These are phyloP conservation scores for Daedaleopsis nitida DNA, from an alignment of 768 basidiomycete species.

Conservation along the genomic window DNA sequence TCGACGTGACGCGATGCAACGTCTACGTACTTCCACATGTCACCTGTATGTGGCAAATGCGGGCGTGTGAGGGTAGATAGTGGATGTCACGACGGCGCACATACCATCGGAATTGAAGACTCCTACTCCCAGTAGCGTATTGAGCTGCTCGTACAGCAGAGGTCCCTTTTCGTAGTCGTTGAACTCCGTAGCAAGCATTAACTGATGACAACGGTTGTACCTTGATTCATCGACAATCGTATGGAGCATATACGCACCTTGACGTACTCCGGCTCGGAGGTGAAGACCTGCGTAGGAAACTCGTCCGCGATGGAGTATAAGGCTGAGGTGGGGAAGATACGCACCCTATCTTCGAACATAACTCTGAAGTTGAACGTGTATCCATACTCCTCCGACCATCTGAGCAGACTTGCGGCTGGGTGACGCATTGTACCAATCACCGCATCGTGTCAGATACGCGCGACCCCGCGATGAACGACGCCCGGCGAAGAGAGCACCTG, in stretches of 20 bases:
- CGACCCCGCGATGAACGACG: not conserved
- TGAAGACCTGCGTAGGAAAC: slow-evolving; percentile 39
- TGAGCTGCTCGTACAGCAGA: slow-evolving; percentile 21
- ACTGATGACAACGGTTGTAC: slow-evolving; percentile 27
- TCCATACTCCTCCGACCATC: slow-evolving; percentile 20
- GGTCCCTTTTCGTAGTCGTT: slow-evolving; percentile 43
- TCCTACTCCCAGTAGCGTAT: slow-evolving; percentile 52
- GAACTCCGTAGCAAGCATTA: slow-evolving; percentile 49
- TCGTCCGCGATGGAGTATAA: not conserved
- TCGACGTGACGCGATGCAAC: not conserved
- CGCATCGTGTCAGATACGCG: not conserved
- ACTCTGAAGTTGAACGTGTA: slow-evolving; percentile 26
- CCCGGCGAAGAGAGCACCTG: not conserved
- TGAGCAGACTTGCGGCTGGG: slow-evolving; percentile 2
- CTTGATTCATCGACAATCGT: not conserved
- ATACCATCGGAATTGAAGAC: slow-evolving; percentile 62
- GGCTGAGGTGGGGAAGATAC: slow-evolving; percentile 5
- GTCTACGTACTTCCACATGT: slow-evolving; percentile 62
- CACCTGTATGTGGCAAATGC: slow-evolving; percentile 39
- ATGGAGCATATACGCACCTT: slow-evolving; percentile 30
- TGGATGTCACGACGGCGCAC: not conserved
- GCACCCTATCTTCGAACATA: slow-evolving; percentile 41
- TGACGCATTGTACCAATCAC: not conserved
- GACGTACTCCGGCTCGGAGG: slow-evolving; percentile 50
- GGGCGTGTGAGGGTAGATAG: not conserved